Percentiles rank a stretch among this genome's conserved stretches.
phyloP scores from a whole-genome alignment of 2,329 filamentous ascomycete species.

The Fusarium continuum region DNA sequence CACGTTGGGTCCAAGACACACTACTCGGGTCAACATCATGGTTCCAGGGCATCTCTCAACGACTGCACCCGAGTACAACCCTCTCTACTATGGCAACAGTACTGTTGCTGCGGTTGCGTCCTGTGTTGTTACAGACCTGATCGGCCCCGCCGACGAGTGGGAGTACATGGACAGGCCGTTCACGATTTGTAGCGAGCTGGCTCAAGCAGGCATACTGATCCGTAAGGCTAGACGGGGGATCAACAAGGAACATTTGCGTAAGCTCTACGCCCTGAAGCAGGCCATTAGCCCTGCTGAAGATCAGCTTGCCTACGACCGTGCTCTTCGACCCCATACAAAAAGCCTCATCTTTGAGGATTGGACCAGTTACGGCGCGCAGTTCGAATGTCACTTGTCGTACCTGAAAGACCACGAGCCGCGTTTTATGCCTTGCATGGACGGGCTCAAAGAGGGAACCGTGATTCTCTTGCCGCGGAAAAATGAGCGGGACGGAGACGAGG shows the following conservation, averaged over 20 bases:
- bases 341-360: conserved; percentile 37
- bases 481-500: background rate
- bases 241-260: conserved; percentile 2
- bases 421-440: conserved; percentile 26
- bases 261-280: conserved; percentile 28
- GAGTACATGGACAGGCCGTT: background rate
- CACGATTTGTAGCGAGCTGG: background rate
- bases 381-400: conserved; percentile 8
- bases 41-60: conserved; percentile 6
- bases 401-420: background rate
- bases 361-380: conserved; percentile 14
- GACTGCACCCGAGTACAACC: background rate
- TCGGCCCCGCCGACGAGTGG: background rate
- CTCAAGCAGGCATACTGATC: conserved; percentile 1
- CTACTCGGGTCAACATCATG: conserved; percentile 8
- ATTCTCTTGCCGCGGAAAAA: conserved; percentile 30
- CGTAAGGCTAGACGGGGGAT: conserved; percentile 2
- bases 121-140: background rate
- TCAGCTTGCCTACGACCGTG: conserved; percentile 10
- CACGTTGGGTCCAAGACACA: background rate
- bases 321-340: conserved; percentile 10
- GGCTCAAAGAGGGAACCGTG: conserved; percentile 29
- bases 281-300: conserved; percentile 4
- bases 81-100: conserved; percentile 29
- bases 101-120: conserved; percentile 21